Evolutionary conservation across 176 grass and related monocot species (phyloP), one percentile per base, ranked within the genome.

Genomic region (Melocanna baccifera): DNA sequence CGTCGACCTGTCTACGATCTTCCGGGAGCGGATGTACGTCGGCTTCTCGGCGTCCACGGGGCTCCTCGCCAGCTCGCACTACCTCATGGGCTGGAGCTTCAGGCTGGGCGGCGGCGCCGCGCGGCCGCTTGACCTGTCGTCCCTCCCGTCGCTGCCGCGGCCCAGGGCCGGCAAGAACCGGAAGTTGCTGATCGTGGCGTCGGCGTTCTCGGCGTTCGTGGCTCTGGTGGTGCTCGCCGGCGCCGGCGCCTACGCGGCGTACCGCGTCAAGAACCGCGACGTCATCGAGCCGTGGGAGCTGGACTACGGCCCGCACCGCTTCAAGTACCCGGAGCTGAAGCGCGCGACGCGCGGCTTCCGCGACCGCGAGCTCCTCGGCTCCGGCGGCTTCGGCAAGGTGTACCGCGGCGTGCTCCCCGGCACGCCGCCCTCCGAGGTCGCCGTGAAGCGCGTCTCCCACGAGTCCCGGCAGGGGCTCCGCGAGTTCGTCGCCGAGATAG

Each of bases 51-150:
- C 95, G 48, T 94, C 95, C 37, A 97, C 92, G 13, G 95, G 95
- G n/a, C 41, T 97, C 37, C 80, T 97, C 23, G 95, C 95, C 20
- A 97, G 95, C 90, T 97, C 95, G 14, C 95, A 97, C 83, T 94
- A 94, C 86, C 57, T 97, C 29, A 76, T 88, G 53, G 95, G 95
- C 0, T 97, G 92, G 95, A 94, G 82, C 85, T 94, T 97, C 59
- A 87, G 67, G 34, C 82, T 97, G 52, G 92, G 88, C 34, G 82
- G 86, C 19, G 88, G 85, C 19, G 59, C 74, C 29, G 74, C 88
- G 6, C 85, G 74, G 14, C 68, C 66, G 12, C 90, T 97, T 0
- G 88, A 94, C 61, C n/a, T 93, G 0, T 22, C 88, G 9, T 86
- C 90, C 12, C 84, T 97, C 15, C 95, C 92, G 23, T 84, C 85